Conservation (phyloP, 2,329 filamentous ascomycete genomes). For the Colletotrichum incanum region DNA sequence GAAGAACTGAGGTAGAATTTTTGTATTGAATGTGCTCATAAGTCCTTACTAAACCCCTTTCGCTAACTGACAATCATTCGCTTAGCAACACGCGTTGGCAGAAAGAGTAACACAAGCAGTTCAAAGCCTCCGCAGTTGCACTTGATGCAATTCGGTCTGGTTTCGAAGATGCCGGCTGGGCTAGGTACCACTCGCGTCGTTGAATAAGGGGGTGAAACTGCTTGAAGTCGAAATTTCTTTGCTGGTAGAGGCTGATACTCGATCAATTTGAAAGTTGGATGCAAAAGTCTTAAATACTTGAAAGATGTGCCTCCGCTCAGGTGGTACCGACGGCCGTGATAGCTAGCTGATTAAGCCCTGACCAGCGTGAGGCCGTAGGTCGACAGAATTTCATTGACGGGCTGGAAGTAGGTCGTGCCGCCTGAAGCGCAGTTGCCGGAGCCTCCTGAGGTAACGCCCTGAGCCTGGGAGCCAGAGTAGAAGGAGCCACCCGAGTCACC, state of each 20-base stretch:
- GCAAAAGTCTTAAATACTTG: not conserved
- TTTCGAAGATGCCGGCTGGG: not conserved
- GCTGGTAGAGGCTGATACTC: not conserved
- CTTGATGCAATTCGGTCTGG: not conserved
- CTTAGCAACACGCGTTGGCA: not conserved
- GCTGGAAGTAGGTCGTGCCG: conserved; percentile 59
- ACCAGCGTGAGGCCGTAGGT: conserved; percentile 54
- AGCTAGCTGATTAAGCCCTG: conserved; percentile 41
- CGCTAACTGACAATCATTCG: not conserved
- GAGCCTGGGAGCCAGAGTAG: conserved; percentile 58
- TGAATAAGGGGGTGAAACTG: not conserved
- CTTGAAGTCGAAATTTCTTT: not conserved
- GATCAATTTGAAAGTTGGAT: not conserved
- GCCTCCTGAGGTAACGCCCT: conserved; percentile 60
- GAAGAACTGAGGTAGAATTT: not conserved
- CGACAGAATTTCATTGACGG: conserved; percentile 58
- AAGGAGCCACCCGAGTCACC: conserved; percentile 59
- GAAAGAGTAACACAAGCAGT: not conserved
- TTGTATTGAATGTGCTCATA: not conserved
- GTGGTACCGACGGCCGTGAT: not conserved
- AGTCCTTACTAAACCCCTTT: not conserved
- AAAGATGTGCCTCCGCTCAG: conserved; percentile 8
- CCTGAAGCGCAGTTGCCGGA: conserved; percentile 56
- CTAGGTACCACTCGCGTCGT: not conserved
- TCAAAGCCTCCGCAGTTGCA: not conserved